These are phyloP conservation scores for Sicyos edulis DNA, from an alignment of 306 rosid species.

Conservation along the genomic window DNA sequence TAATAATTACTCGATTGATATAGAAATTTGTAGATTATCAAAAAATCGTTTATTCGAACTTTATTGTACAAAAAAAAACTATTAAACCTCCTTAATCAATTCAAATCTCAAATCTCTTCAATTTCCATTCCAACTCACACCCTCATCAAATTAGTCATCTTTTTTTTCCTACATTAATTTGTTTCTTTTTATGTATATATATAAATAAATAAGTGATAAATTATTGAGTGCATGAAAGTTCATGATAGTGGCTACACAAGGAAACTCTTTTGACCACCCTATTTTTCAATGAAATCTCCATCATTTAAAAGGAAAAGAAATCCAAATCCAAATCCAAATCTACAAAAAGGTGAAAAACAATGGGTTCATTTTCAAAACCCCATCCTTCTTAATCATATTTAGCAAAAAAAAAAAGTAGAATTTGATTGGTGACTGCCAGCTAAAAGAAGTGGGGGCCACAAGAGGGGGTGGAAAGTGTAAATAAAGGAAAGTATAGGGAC, in stretches of 20 bases:
- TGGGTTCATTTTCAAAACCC: not conserved
- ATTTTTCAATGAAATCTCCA: not conserved
- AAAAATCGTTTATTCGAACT: too few relatives aligned
- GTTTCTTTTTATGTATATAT: not conserved
- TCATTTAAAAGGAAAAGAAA: too few relatives aligned
- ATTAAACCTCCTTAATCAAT: too few relatives aligned
- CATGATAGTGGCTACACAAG: not conserved
- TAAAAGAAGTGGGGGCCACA: not conserved
- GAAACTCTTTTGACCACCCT: not conserved
- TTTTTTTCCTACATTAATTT: not conserved
- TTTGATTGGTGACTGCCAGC: slow-evolving; percentile 29
- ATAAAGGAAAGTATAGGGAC: not conserved
- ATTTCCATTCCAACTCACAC: not conserved
- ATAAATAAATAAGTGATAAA: not conserved
- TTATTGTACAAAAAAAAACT: too few relatives aligned
- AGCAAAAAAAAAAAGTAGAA: too few relatives aligned
- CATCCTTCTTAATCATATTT: too few relatives aligned
- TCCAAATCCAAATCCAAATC: not conserved
- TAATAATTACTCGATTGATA: too few relatives aligned
- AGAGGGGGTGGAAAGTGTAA: not conserved
- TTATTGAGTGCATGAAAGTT: not conserved
- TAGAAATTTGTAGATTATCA: too few relatives aligned
- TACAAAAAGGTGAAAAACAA: not conserved
- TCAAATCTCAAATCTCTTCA: too few relatives aligned
- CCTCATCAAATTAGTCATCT: not conserved